These are phyloP conservation scores for Thermochaetoides dissita DNA, from an alignment of 2,329 filamentous ascomycete genomes.

Conservation along the genomic window DNA sequence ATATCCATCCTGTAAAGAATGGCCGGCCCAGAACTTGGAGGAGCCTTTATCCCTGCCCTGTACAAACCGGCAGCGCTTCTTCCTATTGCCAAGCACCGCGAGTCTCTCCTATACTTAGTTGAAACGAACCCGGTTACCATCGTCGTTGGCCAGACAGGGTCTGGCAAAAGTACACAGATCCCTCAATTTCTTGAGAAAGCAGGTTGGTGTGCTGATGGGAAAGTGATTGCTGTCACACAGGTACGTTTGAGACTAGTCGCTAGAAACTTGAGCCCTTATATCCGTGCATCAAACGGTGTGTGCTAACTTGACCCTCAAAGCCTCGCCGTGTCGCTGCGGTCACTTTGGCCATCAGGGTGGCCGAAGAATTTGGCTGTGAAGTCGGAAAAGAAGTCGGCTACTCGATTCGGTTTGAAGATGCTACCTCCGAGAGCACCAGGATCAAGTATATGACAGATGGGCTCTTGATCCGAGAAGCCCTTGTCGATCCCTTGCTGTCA, in stretches of 20 bases:
- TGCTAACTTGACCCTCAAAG: conserved; percentile 28
- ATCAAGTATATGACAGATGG: conserved; percentile 97
- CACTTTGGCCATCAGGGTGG: conserved; percentile 75
- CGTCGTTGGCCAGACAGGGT: conserved; percentile 85
- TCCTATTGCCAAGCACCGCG: conserved; percentile 71
- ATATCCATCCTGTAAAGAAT: conserved; percentile 20
- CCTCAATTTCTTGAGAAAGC: conserved; percentile 80
- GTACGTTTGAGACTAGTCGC: conserved; percentile 32
- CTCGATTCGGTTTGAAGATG: conserved; percentile 83
- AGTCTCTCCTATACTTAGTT: conserved; percentile 70
- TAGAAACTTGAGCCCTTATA: too few species aligned
- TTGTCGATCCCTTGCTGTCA: conserved; percentile 81
- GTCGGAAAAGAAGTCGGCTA: conserved; percentile 87
- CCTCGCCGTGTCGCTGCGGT: conserved; percentile 82
- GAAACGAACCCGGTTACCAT: conserved; percentile 77
- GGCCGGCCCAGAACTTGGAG: conserved; percentile 42
- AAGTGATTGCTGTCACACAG: conserved; percentile 79
- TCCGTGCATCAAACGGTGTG: neutral
- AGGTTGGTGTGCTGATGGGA: conserved; percentile 78
- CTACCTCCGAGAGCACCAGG: conserved; percentile 67
- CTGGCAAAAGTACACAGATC: conserved; percentile 89
- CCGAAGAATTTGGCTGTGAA: conserved; percentile 75
- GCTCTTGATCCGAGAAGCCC: conserved; percentile 74
- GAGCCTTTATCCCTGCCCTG: conserved; percentile 60
- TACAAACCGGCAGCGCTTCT: conserved; percentile 75